Evolutionary conservation across 352 stramenopile species (phyloP).

Genomic region (Phytophthora macrochlamydospora): DNA sequence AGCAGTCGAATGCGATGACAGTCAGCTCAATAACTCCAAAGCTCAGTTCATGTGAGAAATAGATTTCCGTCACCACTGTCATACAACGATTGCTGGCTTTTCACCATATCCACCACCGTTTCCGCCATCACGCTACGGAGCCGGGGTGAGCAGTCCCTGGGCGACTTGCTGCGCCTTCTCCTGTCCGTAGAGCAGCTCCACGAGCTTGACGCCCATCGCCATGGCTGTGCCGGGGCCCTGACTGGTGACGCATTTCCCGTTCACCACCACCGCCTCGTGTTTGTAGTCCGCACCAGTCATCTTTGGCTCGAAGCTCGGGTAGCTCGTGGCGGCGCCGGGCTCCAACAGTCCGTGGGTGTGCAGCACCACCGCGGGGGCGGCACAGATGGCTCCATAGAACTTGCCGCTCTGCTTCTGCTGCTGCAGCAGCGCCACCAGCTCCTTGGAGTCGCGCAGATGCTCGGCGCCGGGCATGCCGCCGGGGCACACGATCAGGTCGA

Average conservation of each 20-base stretch:
- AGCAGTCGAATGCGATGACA: neutral
- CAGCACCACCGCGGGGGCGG: conserved; percentile 72
- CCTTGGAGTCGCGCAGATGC: conserved; percentile 69
- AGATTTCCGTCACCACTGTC: too few species aligned
- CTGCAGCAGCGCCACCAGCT: conserved; percentile 59
- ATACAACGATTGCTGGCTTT: too few species aligned
- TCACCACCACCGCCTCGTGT: conserved; percentile 66
- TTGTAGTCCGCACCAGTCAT: conserved; percentile 58
- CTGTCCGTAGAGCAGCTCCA: conserved; percentile 69
- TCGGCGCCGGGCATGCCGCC: conserved; percentile 71
- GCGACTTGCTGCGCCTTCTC: conserved; percentile 71
- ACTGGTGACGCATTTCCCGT: conserved; percentile 79
- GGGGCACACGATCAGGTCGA: conserved; percentile 72
- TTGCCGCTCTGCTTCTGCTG: conserved; percentile 69
- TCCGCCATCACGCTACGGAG: conserved; percentile 13
- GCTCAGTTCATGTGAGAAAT: too few species aligned
- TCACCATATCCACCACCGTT: too few species aligned
- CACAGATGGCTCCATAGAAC: conserved; percentile 80
- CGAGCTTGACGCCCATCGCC: conserved; percentile 83
- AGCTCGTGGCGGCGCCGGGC: conserved; percentile 58
- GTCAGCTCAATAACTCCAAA: too few species aligned
- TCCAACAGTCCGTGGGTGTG: conserved; percentile 62
- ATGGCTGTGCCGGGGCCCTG: conserved; percentile 80
- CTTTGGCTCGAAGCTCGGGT: conserved; percentile 70
- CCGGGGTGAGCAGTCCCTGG: conserved; percentile 56